Evolutionary conservation across 352 stramenopile genomes (phyloP).

Genomic region (Pythium coloratum): DNA sequence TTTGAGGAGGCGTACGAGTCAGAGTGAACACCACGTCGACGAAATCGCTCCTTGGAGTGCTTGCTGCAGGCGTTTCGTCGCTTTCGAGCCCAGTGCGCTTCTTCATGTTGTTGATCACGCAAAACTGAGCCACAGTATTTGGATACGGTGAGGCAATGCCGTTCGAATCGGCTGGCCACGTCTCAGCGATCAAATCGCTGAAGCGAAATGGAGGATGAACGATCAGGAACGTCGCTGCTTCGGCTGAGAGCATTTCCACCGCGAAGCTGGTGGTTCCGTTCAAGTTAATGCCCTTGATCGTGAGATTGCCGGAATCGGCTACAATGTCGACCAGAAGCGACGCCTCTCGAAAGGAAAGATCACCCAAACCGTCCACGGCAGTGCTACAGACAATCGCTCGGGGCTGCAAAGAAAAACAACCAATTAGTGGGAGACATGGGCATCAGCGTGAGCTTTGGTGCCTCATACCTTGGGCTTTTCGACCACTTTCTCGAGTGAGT

Average conservation of each 20-base stretch:
- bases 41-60: not conserved
- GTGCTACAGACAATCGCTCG: conserved; percentile 46
- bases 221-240: conserved; percentile 38
- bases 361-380: not conserved
- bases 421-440: not conserved
- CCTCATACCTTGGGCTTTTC: not conserved
- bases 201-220: conserved; percentile 38
- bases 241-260: conserved; percentile 37
- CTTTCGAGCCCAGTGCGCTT: conserved; percentile 25
- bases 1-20: conserved; percentile 3
- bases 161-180: conserved; percentile 28
- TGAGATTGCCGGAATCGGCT: conserved; percentile 47
- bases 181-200: conserved; percentile 24
- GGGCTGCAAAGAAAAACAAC: conserved; percentile 25
- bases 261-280: conserved; percentile 38
- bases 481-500: not conserved
- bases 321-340: conserved; percentile 48
- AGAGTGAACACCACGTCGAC: conserved; percentile 20
- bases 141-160: conserved; percentile 34
- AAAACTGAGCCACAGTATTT: conserved; percentile 43
- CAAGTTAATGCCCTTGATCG: conserved; percentile 46
- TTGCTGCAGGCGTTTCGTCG: conserved; percentile 23
- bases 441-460: not conserved
- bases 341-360: conserved; percentile 39
- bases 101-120: conserved; percentile 30